These are phyloP conservation scores for Termitomyces sp. DNA, from an alignment of 768 basidiomycete genomes.

Conservation along the genomic window DNA sequence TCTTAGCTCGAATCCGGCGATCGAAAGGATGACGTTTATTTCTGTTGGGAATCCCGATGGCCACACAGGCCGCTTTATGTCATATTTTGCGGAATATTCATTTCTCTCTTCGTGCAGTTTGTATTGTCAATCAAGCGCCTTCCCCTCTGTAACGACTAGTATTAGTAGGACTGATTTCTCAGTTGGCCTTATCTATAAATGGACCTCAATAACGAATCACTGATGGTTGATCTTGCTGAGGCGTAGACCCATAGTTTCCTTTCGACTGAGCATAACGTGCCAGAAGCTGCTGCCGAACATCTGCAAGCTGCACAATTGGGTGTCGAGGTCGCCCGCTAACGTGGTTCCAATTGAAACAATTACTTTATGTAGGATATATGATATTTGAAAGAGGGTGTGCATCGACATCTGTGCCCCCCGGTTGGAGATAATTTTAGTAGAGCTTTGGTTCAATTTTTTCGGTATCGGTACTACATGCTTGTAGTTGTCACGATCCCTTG, in stretches of 20 bases:
- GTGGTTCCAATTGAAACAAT: too few species aligned
- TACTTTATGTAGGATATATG: too few species aligned
- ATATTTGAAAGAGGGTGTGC: too few species aligned
- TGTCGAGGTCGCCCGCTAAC: too few species aligned
- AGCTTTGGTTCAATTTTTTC: too few species aligned
- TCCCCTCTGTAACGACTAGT: not conserved
- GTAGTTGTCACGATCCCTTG: too few species aligned
- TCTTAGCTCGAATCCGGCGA: slow-evolving; percentile 9
- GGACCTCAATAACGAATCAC: not conserved
- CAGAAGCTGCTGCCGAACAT: too few species aligned
- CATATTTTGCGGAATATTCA: not conserved
- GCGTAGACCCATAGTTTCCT: not conserved
- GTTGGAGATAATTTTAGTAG: too few species aligned
- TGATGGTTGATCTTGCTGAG: not conserved
- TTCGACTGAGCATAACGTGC: not conserved
- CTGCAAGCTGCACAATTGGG: too few species aligned
- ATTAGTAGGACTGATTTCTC: not conserved
- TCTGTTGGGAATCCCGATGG: not conserved
- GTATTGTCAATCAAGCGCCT: slow-evolving; percentile 7
- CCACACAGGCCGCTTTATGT: not conserved
- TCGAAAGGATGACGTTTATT: not conserved
- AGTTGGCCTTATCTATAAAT: not conserved
- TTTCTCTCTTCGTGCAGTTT: slow-evolving; percentile 9
- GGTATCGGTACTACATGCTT: too few species aligned
- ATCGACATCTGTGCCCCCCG: too few species aligned